These are phyloP conservation scores for Cardamine chenopodiifolia DNA, from an alignment of 345 rosid genomes.

Conservation along the genomic window DNA sequence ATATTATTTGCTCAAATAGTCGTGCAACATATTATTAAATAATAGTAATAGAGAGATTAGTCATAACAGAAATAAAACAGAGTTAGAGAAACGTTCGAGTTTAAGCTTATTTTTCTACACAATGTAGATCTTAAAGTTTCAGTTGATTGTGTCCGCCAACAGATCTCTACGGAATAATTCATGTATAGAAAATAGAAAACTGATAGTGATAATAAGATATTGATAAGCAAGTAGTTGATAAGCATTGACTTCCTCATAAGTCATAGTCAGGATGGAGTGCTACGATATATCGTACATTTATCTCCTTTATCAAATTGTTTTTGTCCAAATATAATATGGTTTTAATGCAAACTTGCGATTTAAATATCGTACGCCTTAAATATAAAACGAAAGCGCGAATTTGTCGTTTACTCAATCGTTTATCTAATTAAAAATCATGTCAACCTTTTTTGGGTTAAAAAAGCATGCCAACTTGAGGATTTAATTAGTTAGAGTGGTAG, in stretches of 20 bases:
- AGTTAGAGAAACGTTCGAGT: not conserved
- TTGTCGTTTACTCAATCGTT: conserved; percentile 36
- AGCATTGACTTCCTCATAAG: conserved; percentile 41
- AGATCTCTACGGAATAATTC: not conserved
- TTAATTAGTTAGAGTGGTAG: conserved; percentile 2
- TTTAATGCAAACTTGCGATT: conserved; percentile 30
- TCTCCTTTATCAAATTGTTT: conserved; percentile 29
- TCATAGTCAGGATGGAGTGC: conserved; percentile 41
- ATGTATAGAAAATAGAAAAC: conserved; percentile 26
- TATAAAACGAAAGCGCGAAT: conserved; percentile 31
- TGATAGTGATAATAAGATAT: conserved; percentile 31
- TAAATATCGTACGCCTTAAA: not conserved
- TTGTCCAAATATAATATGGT: not conserved
- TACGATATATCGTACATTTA: conserved; percentile 40
- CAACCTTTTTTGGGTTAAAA: conserved; percentile 5
- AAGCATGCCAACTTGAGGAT: conserved; percentile 29
- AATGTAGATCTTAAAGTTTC: not conserved
- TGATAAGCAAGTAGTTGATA: conserved; percentile 43
- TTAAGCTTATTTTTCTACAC: conserved; percentile 6
- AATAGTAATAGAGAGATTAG: not conserved
- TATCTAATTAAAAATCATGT: conserved; percentile 13
- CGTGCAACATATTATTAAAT: not conserved
- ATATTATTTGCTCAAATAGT: not conserved
- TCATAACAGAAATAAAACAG: not conserved
- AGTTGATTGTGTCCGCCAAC: conserved; percentile 11